Conservation (phyloP, 2,329 filamentous ascomycete species). For the Diaporthe caulivora region DNA sequence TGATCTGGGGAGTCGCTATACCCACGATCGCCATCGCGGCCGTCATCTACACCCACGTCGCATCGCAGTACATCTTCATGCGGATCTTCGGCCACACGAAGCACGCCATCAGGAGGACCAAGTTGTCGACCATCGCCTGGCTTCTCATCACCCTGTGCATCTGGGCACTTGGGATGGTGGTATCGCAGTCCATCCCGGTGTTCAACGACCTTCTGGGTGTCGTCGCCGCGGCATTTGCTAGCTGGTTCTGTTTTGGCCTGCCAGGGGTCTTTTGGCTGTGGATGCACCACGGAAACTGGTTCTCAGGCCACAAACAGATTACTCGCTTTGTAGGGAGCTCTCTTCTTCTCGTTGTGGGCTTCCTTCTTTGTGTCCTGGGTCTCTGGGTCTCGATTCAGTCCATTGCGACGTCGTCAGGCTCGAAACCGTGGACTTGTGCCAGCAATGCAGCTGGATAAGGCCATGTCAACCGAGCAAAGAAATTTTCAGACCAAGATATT, state of each 20-base stretch:
- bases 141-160: slow-evolving; percentile 63
- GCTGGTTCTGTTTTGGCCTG: slow-evolving; percentile 72
- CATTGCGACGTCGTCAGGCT: slow-evolving; percentile 46
- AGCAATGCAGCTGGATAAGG: slow-evolving; percentile 40
- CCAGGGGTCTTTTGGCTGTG: slow-evolving; percentile 62
- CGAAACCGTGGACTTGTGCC: slow-evolving; percentile 52
- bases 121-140: slow-evolving; percentile 68
- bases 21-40: slow-evolving; percentile 79
- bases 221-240: slow-evolving; percentile 72
- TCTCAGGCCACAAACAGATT: slow-evolving; percentile 47
- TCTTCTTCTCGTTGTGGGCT: slow-evolving; percentile 48
- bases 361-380: slow-evolving; percentile 52
- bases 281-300: slow-evolving; percentile 58
- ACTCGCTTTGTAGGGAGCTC: slow-evolving; percentile 49
- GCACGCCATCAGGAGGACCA: slow-evolving; percentile 64
- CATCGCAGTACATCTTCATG: slow-evolving; percentile 74
- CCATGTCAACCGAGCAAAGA: no score
- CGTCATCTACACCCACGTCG: slow-evolving; percentile 77
- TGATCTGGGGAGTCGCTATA: slow-evolving; percentile 76
- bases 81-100: slow-evolving; percentile 72
- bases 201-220: slow-evolving; percentile 76
- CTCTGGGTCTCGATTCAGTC: slow-evolving; percentile 55
- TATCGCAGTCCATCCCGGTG: slow-evolving; percentile 76
- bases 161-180: slow-evolving; percentile 74
- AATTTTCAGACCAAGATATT: no score